phyloP scores from a whole-genome alignment of 2,329 filamentous ascomycete genomes.

The Alternaria burnsii region DNA sequence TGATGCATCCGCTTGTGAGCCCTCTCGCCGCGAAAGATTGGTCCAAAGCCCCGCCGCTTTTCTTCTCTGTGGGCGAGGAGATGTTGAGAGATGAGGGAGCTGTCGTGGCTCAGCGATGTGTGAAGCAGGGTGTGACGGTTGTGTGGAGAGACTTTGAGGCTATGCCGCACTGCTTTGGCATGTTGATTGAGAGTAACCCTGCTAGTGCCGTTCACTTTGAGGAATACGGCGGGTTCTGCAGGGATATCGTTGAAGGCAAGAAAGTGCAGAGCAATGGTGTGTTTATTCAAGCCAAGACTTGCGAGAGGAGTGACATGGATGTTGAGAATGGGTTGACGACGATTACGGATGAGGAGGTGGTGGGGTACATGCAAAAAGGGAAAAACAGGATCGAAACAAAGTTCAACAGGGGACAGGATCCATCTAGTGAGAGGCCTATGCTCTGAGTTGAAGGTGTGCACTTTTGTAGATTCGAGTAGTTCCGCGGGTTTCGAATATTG shows the following conservation, averaged over 20 bases:
- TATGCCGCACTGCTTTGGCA: constrained; percentile 77
- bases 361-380: constrained; percentile 39
- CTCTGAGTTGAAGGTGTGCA: constrained; percentile 12
- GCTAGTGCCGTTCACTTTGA: constrained; percentile 46
- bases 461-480: not conserved
- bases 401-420: constrained; percentile 28
- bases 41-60: constrained; percentile 71
- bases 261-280: constrained; percentile 33
- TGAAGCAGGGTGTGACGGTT: constrained; percentile 66
- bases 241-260: constrained; percentile 36
- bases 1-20: constrained; percentile 73
- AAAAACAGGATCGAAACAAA: constrained; percentile 32
- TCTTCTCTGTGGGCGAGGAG: constrained; percentile 75
- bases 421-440: constrained; percentile 35
- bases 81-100: constrained; percentile 73
- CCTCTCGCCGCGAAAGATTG: constrained; percentile 68
- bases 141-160: constrained; percentile 77
- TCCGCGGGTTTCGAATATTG: not conserved
- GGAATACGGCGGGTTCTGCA: constrained; percentile 49
- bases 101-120: constrained; percentile 66
- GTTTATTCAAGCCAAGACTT: constrained; percentile 42
- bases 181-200: constrained; percentile 52
- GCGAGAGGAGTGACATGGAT: constrained; percentile 37
- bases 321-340: constrained; percentile 33
- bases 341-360: constrained; percentile 45